Evolutionary conservation across 2,329 filamentous ascomycete genomes (phyloP), one percentile per base, ranked within the genome.

Genomic region (Beauveria asiatica): DNA sequence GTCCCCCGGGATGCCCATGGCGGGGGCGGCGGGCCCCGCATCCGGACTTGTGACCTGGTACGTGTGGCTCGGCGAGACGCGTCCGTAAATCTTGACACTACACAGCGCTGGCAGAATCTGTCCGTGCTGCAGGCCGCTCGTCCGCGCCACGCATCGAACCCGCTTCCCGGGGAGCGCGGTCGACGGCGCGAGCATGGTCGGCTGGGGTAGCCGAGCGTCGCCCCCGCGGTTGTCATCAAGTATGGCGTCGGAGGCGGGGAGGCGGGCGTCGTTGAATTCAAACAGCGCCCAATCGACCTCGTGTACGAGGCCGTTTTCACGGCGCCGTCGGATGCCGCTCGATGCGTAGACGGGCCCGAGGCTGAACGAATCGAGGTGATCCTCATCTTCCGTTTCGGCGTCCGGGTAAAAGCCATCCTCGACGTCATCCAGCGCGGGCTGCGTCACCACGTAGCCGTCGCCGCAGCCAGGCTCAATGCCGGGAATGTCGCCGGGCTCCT

Each of bases 201-300:
- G 83, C 64, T 84, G 72, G 65, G 83, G 67, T 17, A 30, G 57
- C 62, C 62, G 52, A 51, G 59, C 61, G 1, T 62, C 62, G 63
- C 7, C 30, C 16, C 48, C 53, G 33, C 59, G 60, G 23, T 64
- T 41, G 19, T 69, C 62, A 49, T 66, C 57, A 2, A 83, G 83
- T 23, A 96, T 87, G 11, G 83, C 74, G 66, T 97, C 97, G 62
- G 84, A 81, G 0, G 82, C 78, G 3, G 93, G 89, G 16, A 86
- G 76, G 1, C 93, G 84, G 11, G 86, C 81, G 4, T 86, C 79
- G 11, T 87, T 78, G 64, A 97, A 90, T 65, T 89, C 85, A 66
- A 97, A 92, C 2, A 97, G 77, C 0, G 92, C 92, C 93, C 93
- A 97, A 72, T 97, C 93, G 49, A 97, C 92, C 72, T 97, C 93